A percentile compares a stretch with the other conserved stretches of the same genome.
phyloP scores from a whole-genome alignment of 257 asterid genomes.

The Linaria vulgaris region DNA sequence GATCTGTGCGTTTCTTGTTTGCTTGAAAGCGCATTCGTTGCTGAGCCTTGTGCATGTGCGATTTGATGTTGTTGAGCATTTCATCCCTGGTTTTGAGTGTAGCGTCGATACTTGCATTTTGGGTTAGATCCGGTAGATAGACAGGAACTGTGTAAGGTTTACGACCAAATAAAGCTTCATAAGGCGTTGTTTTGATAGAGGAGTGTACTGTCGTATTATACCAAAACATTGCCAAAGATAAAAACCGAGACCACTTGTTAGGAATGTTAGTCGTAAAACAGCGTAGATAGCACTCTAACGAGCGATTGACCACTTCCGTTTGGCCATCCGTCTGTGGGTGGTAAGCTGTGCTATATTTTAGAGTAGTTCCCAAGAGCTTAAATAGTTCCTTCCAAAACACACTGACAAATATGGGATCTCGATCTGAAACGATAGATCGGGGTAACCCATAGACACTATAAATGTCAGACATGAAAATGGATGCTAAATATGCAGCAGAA shows the following conservation, averaged over 20 bases:
- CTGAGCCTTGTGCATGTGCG: background rate
- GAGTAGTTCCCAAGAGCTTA: background rate
- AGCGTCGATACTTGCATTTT: background rate
- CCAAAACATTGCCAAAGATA: background rate
- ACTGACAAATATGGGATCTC: background rate
- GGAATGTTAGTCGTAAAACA: background rate
- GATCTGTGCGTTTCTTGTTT: background rate
- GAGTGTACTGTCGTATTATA: background rate
- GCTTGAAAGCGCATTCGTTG: background rate
- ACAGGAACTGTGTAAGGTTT: background rate
- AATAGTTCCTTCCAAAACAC: background rate
- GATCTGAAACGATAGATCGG: background rate
- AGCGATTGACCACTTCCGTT: background rate
- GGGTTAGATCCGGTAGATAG: background rate
- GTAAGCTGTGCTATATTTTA: background rate
- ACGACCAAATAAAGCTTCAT: no score
- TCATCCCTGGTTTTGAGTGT: background rate
- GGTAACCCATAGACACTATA: background rate
- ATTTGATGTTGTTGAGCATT: background rate
- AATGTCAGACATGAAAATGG: no score
- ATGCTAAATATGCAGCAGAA: no score
- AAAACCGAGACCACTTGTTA: background rate
- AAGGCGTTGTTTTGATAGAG: background rate
- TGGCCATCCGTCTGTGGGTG: no score
- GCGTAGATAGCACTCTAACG: background rate